phyloP scores from a whole-genome alignment of 1,284 basidiomycete genomes.

The Tranzscheliella williamsii region DNA sequence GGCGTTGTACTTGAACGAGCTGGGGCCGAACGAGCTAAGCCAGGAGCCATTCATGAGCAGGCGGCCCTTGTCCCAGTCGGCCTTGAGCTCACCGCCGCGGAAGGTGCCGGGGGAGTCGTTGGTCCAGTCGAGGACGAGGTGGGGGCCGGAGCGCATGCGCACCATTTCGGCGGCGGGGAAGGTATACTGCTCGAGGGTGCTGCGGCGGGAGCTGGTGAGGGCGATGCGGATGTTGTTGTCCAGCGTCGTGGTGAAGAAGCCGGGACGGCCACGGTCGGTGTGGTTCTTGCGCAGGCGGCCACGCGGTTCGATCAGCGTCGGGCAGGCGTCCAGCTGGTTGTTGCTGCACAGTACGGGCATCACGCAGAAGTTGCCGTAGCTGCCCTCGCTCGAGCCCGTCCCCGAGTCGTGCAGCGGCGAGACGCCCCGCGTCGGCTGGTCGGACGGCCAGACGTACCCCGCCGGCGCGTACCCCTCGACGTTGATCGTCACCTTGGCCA shows the following conservation, averaged over 20 bases:
- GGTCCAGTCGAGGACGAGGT: conserved; percentile 50
- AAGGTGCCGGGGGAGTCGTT: conserved; percentile 51
- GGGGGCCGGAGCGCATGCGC: conserved; percentile 18
- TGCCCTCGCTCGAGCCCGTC: conserved; percentile 47
- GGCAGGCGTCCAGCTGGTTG: conserved; percentile 36
- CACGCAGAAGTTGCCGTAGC: conserved; percentile 50
- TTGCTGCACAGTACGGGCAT: conserved; percentile 47
- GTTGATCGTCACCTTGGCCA: conserved; percentile 50
- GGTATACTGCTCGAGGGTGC: conserved; percentile 48
- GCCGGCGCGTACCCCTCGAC: conserved; percentile 50
- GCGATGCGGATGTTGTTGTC: conserved; percentile 51
- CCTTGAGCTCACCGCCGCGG: conserved; percentile 32
- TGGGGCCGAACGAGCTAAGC: conserved; percentile 37
- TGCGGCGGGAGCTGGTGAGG: conserved; percentile 38
- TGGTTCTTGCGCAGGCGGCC: conserved; percentile 24
- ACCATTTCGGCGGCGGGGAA: conserved; percentile 29
- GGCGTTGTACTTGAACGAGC: conserved; percentile 33
- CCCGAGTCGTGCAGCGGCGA: conserved; percentile 49
- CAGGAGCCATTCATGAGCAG: conserved; percentile 47
- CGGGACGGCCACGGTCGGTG: conserved; percentile 39
- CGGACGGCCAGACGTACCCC: conserved; percentile 36
- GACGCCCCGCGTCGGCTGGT: conserved; percentile 43
- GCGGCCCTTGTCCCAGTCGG: conserved; percentile 29
- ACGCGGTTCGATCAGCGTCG: conserved; percentile 44
- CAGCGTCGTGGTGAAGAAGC: conserved; percentile 50